A percentile compares a stretch with the other conserved stretches of the same genome.
These are phyloP conservation scores for Syncephalastrum contaminatum DNA, from an alignment of 371 early-diverging fungal species.

Conservation along the genomic window DNA sequence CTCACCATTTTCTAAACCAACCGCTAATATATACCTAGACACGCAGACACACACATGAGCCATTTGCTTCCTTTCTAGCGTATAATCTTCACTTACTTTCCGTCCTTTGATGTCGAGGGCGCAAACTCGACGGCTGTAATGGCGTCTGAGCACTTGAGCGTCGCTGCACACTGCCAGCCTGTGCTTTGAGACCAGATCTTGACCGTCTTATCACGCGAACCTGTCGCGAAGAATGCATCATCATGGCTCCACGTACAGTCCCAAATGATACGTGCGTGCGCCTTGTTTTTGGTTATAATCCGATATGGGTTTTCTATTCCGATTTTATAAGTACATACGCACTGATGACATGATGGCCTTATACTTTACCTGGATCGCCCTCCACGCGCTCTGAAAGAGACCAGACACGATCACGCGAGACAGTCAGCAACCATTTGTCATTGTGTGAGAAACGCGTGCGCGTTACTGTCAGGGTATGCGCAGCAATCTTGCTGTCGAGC, in stretches of 20 bases:
- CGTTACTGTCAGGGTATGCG: slow-evolving; percentile 89
- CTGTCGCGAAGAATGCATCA: slow-evolving; percentile 83
- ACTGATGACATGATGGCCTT: not conserved
- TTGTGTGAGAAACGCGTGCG: slow-evolving; percentile 75
- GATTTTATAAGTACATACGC: slow-evolving; percentile 2
- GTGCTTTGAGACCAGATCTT: slow-evolving; percentile 70
- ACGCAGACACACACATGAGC: slow-evolving; percentile 4
- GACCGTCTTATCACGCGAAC: slow-evolving; percentile 88
- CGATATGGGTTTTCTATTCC: slow-evolving; percentile 49
- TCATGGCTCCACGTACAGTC: slow-evolving; percentile 82
- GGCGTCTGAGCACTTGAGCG: slow-evolving; percentile 69
- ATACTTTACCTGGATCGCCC: slow-evolving; percentile 26
- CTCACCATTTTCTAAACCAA: slow-evolving; percentile 81
- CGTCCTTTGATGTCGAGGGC: slow-evolving; percentile 35
- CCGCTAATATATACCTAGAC: slow-evolving; percentile 75
- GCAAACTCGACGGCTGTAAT: slow-evolving; percentile 85
- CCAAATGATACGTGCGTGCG: slow-evolving; percentile 96
- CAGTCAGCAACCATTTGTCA: slow-evolving; percentile 72
- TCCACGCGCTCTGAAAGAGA: slow-evolving; percentile 65
- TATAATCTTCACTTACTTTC: slow-evolving; percentile 24
- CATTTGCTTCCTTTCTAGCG: no score
- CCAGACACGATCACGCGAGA: slow-evolving; percentile 92
- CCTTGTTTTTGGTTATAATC: slow-evolving; percentile 66
- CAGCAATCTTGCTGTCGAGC: slow-evolving; percentile 52
- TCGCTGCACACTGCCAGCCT: slow-evolving; percentile 46